These are phyloP conservation scores for Fusarium nelsonii DNA, from an alignment of 2,329 filamentous ascomycete species.

Conservation along the genomic window DNA sequence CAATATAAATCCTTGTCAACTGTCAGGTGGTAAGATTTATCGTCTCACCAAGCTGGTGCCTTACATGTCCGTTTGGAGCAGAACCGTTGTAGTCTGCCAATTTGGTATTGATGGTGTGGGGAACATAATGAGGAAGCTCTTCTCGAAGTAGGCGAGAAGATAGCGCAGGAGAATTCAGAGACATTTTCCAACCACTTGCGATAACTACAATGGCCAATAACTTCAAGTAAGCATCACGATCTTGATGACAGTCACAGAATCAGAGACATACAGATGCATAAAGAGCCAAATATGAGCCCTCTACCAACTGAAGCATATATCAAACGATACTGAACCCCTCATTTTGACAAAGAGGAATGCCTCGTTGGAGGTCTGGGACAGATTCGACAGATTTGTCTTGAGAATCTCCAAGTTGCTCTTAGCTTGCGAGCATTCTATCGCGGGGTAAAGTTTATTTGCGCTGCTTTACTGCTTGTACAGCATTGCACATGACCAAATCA, in stretches of 20 bases:
- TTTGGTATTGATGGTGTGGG: conserved; percentile 18
- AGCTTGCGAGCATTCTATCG: conserved; percentile 17
- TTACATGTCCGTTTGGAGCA: conserved; percentile 36
- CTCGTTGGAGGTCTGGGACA: neutral
- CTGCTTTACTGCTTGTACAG: conserved; percentile 14
- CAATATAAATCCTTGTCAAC: conserved; percentile 30
- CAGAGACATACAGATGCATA: neutral
- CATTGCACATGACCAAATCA: conserved; percentile 35
- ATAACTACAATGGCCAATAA: neutral
- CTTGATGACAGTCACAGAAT: neutral
- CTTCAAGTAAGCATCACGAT: neutral
- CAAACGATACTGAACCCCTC: neutral
- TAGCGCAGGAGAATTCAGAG: neutral
- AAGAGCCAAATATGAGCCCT: neutral
- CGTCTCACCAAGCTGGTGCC: conserved; percentile 41
- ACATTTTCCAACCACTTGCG: neutral
- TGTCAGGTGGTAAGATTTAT: conserved; percentile 28
- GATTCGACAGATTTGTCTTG: neutral
- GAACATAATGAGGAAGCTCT: neutral
- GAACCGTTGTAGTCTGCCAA: conserved; percentile 12
- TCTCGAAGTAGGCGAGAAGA: conserved; percentile 1
- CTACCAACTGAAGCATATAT: neutral
- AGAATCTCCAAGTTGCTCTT: conserved; percentile 2
- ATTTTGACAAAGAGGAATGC: conserved; percentile 2
- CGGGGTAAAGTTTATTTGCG: conserved; percentile 2